Evolutionary conservation across 768 basidiomycete species (phyloP).

Genomic region (Tulasnella sp.): DNA sequence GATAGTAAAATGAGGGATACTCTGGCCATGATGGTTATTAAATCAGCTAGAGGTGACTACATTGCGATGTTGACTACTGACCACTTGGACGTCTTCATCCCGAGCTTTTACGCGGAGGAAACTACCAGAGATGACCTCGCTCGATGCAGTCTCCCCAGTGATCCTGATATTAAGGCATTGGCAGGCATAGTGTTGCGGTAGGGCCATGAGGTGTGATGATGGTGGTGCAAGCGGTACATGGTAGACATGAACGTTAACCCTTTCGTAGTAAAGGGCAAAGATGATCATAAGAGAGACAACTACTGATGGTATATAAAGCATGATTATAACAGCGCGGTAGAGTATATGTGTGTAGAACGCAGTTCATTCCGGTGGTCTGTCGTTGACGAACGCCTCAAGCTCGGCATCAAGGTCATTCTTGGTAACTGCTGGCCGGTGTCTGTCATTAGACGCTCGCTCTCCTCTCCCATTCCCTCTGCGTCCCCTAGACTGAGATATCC

Average conservation of each 20-base stretch:
- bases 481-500: slow-evolving; percentile 24
- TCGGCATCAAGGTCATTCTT: slow-evolving; percentile 76
- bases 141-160: not conserved
- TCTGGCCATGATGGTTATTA: no score
- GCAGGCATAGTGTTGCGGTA: not conserved
- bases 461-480: slow-evolving; percentile 20
- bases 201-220: not conserved
- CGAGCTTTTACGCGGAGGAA: not conserved
- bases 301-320: no score
- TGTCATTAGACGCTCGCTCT: slow-evolving; percentile 34
- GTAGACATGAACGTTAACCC: not conserved
- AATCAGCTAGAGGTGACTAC: no score
- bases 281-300: no score
- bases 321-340: no score
- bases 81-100: slow-evolving; percentile 12
- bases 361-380: not conserved
- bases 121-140: not conserved
- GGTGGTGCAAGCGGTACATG: not conserved
- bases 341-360: not conserved
- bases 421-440: slow-evolving; percentile 34
- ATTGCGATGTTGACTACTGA: not conserved
- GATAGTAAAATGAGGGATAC: slow-evolving; percentile 7
- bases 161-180: slow-evolving; percentile 3
- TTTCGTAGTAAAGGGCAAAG: no score
- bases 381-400: slow-evolving; percentile 51